Base-by-base conservation (phyloP, 257 asterid species). In the Scutellaria galericulata region DNA sequence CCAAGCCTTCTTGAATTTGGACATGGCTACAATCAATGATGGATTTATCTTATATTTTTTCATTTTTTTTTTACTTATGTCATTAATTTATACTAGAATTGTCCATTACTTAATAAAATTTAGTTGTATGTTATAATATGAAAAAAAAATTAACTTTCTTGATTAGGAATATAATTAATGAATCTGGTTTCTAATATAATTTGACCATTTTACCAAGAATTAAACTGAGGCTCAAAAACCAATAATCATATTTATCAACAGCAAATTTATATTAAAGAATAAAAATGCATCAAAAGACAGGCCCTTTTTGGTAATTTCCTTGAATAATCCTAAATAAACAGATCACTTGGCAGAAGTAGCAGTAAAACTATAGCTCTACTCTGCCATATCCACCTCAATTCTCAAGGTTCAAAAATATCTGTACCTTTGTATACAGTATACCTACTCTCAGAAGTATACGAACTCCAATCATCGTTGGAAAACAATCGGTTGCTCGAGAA, bases 401-500 rank as follows among this genome's bases (percentile, higher is more conserved):
- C 11, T 63, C 54, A 67, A 59, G 75, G 71, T 77, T 56, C 79
- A 77, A 76, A 60, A 79, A 55, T 64, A 47, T 64, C 42, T 54
- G 64, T 44, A 64, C 64, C 78, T 62, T 46, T 7, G 73, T 56
- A 45, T 40, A 20, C 24, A 47, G 69, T 56, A 45, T 40, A 20
- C 24, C 57, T 14, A 55, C 56, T n/a, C 14, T 35, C 15, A 41
- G 47, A 54, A n/a, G 63, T 69, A 13, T 69, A 54, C 1, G 66
- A 67, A 15, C 45, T 39, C 42, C 54, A 45, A 7, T 31, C 5
- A 31, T 31, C 37, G 37, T 31, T 3, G 5, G 37, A 31, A 31
- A 31, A 31, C 37, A 31, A 2, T 31, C 37, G 4, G 40, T 46
- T 52, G 14, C 47, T 20, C 14, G 39, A 40, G 22, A n/a, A 64